These are phyloP conservation scores for Colletotrichum sansevieriae DNA, from an alignment of 2,329 filamentous ascomycete species.

Conservation along the genomic window DNA sequence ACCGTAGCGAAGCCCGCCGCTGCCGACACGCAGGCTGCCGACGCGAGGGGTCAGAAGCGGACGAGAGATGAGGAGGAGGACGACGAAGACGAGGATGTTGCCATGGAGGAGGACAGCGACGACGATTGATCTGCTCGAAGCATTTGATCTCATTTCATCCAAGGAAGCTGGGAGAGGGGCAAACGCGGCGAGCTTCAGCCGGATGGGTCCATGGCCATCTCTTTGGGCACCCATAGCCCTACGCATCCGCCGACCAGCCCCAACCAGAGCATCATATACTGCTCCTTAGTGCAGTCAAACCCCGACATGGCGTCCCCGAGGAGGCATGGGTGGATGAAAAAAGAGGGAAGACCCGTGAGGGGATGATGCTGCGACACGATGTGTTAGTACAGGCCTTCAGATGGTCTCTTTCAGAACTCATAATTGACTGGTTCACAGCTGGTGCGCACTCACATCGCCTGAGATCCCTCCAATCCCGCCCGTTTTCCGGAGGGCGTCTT, in stretches of 20 bases:
- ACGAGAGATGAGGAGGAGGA: constrained; percentile 75
- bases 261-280: constrained; percentile 90
- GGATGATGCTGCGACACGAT: constrained; percentile 79
- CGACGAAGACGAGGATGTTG: constrained; percentile 74
- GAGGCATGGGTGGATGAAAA: constrained; percentile 94
- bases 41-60: constrained; percentile 76
- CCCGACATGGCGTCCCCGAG: constrained; percentile 83
- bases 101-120: constrained; percentile 79
- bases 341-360: constrained; percentile 79
- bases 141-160: constrained; percentile 13
- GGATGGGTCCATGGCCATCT: constrained; percentile 64
- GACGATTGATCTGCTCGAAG: constrained; percentile 67
- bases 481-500: constrained; percentile 68
- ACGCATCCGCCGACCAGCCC: constrained; percentile 87
- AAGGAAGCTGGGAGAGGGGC: constrained; percentile 26
- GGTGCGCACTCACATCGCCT: constrained; percentile 73
- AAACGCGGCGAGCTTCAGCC: constrained; percentile 25
- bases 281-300: constrained; percentile 71
- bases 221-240: constrained; percentile 81
- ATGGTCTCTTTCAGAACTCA: constrained; percentile 45
- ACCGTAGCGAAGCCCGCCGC: constrained; percentile 62
- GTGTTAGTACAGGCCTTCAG: constrained; percentile 45
- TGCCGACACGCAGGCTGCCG: constrained; percentile 65
- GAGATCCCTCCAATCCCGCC: constrained; percentile 81
- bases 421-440: constrained; percentile 50